phyloP scores from a whole-genome alignment of 495 filamentous ascomycete species.

The Rusavskia elegans region DNA sequence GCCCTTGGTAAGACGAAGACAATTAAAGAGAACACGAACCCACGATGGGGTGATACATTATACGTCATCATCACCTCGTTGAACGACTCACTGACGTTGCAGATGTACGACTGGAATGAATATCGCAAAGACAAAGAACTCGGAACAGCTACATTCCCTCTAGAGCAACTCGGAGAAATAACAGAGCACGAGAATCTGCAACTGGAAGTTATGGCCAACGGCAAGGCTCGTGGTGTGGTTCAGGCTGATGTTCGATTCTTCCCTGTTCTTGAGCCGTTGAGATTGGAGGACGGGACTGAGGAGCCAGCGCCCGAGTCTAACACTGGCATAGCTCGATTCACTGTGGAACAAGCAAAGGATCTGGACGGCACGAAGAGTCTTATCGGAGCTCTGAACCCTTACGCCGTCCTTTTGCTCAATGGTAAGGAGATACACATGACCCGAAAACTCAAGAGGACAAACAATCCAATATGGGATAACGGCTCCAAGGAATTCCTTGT shows the following conservation, averaged over 20 bases:
- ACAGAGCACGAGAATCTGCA: conserved; percentile 67
- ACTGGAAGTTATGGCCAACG: conserved; percentile 70
- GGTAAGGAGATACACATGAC: conserved; percentile 73
- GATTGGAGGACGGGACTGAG: conserved; percentile 56
- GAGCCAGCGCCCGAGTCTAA: conserved; percentile 76
- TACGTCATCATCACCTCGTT: conserved; percentile 87
- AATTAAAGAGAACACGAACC: conserved; percentile 67
- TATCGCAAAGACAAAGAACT: conserved; percentile 93
- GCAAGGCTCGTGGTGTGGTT: conserved; percentile 65
- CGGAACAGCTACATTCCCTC: conserved; percentile 63
- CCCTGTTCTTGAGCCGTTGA: conserved; percentile 64
- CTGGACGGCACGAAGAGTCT: conserved; percentile 81
- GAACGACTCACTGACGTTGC: conserved; percentile 67
- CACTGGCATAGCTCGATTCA: conserved; percentile 84
- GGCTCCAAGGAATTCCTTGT: conserved; percentile 84
- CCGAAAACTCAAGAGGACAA: conserved; percentile 85
- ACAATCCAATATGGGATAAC: conserved; percentile 87
- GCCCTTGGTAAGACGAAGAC: conserved; percentile 80
- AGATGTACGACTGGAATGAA: conserved; percentile 87
- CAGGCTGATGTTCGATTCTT: conserved; percentile 84
- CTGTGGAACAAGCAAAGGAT: conserved; percentile 89
- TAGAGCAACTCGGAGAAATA: conserved; percentile 66
- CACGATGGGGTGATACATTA: conserved; percentile 90
- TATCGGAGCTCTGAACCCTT: conserved; percentile 78
- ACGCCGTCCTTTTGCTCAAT: conserved; percentile 75